Conservation (phyloP, 2,329 filamentous ascomycete genomes). For the Clathrospora elynae region DNA sequence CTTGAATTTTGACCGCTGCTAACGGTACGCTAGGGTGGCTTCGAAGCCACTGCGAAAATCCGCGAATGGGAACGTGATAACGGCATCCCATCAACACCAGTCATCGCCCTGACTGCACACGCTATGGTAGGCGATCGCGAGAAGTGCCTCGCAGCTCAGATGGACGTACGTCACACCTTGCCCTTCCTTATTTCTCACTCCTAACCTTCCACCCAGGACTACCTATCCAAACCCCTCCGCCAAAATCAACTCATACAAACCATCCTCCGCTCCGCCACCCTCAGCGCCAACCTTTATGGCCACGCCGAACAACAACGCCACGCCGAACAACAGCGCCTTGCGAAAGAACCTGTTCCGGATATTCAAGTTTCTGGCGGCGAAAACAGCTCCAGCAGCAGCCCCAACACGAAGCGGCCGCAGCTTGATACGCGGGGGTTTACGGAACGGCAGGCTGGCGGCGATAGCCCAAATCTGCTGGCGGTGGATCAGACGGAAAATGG, state of each 20-base stretch:
- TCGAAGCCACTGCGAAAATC: constrained; percentile 96
- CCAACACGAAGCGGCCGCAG: constrained; percentile 53
- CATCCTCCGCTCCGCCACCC: constrained; percentile 93
- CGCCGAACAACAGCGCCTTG: too few relatives aligned
- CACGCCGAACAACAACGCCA: constrained; percentile 51
- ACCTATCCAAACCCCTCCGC: constrained; percentile 93
- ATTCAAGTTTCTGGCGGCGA: constrained; percentile 43
- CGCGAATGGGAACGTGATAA: constrained; percentile 88
- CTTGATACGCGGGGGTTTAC: constrained; percentile 70
- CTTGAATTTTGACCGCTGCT: constrained; percentile 31
- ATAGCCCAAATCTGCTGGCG: constrained; percentile 67
- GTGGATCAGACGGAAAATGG: constrained; percentile 66
- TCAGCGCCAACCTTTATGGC: constrained; percentile 81
- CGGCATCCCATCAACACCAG: constrained; percentile 82
- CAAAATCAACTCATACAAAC: constrained; percentile 98
- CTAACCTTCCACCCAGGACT: constrained; percentile 62
- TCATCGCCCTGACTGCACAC: constrained; percentile 95
- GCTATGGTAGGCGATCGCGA: constrained; percentile 98
- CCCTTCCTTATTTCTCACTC: not conserved
- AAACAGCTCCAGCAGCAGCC: constrained; percentile 6
- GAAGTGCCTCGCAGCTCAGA: constrained; percentile 97
- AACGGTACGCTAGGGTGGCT: constrained; percentile 72
- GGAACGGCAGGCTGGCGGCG: constrained; percentile 65
- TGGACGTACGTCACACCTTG: constrained; percentile 66
- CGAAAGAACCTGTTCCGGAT: constrained; percentile 28